phyloP scores from a whole-genome alignment of 2,329 filamentous ascomycete species.

The Pleoardoris graminearum region DNA sequence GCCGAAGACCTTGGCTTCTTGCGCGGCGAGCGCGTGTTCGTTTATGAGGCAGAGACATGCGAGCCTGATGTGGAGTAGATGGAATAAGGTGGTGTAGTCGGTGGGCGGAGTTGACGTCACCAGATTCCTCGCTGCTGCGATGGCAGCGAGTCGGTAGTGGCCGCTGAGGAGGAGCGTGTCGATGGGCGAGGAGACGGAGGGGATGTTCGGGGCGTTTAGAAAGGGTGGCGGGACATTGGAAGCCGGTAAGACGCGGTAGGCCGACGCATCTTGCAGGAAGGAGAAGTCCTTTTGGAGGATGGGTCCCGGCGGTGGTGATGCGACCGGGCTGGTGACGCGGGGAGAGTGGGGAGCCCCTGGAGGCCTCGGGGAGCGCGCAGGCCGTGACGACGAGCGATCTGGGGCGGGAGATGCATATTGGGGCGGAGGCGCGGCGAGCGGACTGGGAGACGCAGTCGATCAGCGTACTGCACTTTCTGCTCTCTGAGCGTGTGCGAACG shows the following conservation, averaged over 20 bases:
- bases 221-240: conserved; percentile 66
- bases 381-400: conserved; percentile 27
- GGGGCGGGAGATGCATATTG: background rate
- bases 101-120: conserved; percentile 54
- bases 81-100: conserved; percentile 70
- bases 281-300: conserved; percentile 67
- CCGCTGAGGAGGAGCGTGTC: conserved; percentile 69
- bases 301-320: too few species aligned
- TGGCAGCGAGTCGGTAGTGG: conserved; percentile 80
- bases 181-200: conserved; percentile 64
- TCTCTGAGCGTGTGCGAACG: background rate
- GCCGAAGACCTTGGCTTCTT: conserved; percentile 65
- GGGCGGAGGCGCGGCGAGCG: conserved; percentile 22
- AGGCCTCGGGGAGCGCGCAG: conserved; percentile 20
- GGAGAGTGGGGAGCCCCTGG: conserved; percentile 23
- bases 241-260: conserved; percentile 79
- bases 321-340: too few species aligned
- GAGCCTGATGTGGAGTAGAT: conserved; percentile 77
- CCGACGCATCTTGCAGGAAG: conserved; percentile 76
- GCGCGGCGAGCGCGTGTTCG: conserved; percentile 59
- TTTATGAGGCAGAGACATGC: conserved; percentile 81
- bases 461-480: background rate
- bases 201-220: conserved; percentile 67
- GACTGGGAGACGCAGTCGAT: conserved; percentile 15
- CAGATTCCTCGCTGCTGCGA: conserved; percentile 65